Evolutionary conservation across 768 basidiomycete species (phyloP).

Genomic region (Rubroboletus satanas): DNA sequence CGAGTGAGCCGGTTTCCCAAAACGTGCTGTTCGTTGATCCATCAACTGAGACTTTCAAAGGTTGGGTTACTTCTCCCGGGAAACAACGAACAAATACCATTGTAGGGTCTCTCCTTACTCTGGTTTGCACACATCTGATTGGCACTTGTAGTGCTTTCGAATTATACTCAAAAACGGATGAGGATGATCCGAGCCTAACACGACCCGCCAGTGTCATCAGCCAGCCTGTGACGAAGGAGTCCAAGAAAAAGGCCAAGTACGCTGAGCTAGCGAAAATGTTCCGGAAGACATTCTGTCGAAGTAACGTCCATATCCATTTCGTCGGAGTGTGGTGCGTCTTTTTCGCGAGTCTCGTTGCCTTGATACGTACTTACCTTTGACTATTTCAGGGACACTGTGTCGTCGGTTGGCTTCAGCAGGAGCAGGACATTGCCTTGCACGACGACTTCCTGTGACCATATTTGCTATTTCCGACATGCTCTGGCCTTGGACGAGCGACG

Average conservation of each 20-base stretch:
- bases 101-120: constrained; percentile 21
- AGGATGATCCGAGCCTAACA: constrained; percentile 9
- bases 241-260: constrained; percentile 14
- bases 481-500: constrained; percentile 46
- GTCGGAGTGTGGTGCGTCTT: constrained; percentile 41
- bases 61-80: constrained; percentile 41
- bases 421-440: constrained; percentile 32
- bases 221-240: constrained; percentile 2
- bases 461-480: constrained; percentile 45
- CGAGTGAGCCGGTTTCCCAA: constrained; percentile 22
- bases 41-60: constrained; percentile 16
- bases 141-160: constrained; percentile 34
- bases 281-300: constrained; percentile 35
- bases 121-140: neutral
- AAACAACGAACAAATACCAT: constrained; percentile 40
- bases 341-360: neutral
- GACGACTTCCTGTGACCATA: constrained; percentile 27
- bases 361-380: neutral
- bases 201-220: constrained; percentile 12
- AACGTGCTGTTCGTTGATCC: no score
- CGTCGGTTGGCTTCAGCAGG: constrained; percentile 39
- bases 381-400: constrained; percentile 43
- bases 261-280: constrained; percentile 28
- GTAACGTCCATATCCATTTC: constrained; percentile 39
- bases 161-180: constrained; percentile 30